Conservation (phyloP, 202 grass and related monocot genomes). For the Digitaria exilis region DNA sequence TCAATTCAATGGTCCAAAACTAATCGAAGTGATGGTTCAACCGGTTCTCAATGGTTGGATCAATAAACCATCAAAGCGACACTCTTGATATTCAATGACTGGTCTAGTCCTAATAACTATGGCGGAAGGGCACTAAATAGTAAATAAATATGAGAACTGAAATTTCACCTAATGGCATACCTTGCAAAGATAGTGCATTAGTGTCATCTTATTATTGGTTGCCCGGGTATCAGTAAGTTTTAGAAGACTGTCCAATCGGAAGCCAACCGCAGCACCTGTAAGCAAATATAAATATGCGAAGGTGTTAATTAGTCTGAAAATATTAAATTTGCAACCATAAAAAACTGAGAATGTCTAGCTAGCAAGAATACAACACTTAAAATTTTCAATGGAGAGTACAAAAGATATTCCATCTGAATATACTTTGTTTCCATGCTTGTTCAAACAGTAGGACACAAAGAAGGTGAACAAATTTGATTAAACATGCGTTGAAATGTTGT, state of each 20-base stretch:
- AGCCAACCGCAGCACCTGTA: slow-evolving; percentile 90
- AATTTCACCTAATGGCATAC: slow-evolving; percentile 52
- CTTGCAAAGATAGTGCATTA: slow-evolving; percentile 99
- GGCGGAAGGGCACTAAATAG: slow-evolving; percentile 4
- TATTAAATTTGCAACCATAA: neutral
- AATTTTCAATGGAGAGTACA: neutral
- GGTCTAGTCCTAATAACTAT: too few species aligned
- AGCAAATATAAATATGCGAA: slow-evolving; percentile 42
- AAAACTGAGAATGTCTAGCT: neutral
- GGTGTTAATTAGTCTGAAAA: slow-evolving; percentile 19
- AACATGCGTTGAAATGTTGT: too few species aligned
- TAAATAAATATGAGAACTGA: slow-evolving; percentile 30
- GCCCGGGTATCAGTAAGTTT: slow-evolving; percentile 99
- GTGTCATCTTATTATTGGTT: slow-evolving; percentile 97
- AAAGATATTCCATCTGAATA: neutral
- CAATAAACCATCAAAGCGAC: too few species aligned
- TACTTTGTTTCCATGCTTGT: neutral
- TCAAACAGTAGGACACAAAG: neutral
- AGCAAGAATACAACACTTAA: neutral
- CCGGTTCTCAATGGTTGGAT: too few species aligned
- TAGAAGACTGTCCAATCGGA: slow-evolving; percentile 94
- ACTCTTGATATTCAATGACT: too few species aligned
- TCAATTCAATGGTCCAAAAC: too few species aligned
- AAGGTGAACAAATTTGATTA: too few species aligned
- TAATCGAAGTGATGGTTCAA: too few species aligned